Evolutionary conservation across 176 grass and related monocot genomes (phyloP).

Genomic region (Ampelocalamus luodianensis): DNA sequence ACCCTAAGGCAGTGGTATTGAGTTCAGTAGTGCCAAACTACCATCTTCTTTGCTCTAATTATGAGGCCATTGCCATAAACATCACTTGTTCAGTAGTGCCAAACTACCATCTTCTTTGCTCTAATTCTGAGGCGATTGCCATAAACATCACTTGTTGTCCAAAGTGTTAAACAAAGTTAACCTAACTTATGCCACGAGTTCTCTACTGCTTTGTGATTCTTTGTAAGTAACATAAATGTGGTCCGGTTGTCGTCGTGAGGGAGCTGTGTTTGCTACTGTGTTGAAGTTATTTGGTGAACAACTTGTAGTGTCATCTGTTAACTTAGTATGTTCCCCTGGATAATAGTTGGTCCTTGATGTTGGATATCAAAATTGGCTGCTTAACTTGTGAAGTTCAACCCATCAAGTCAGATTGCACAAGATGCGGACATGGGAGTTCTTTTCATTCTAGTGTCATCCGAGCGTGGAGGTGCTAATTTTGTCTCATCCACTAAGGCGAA

Average conservation of each 20-base stretch:
- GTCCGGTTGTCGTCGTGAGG: not conserved
- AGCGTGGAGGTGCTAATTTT: not conserved
- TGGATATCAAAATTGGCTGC: not conserved
- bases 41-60: constrained; percentile 17
- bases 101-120: constrained; percentile 24
- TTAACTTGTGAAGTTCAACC: not conserved
- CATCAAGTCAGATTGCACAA: not conserved
- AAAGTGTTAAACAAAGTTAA: not conserved
- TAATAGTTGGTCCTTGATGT: not conserved
- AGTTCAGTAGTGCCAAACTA: not conserved
- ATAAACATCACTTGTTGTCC: not conserved
- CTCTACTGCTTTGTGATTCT: not conserved
- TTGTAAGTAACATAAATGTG: constrained; percentile 34
- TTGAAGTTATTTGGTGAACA: not conserved
- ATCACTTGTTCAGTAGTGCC: not conserved
- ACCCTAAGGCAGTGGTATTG: not conserved
- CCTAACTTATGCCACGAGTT: not conserved
- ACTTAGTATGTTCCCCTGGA: not conserved
- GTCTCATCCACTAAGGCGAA: not conserved
- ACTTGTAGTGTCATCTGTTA: not conserved
- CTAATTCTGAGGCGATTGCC: not conserved
- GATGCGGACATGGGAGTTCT: not conserved
- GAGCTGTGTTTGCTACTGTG: not conserved
- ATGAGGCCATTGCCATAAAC: too few species aligned
- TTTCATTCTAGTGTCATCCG: not conserved